Evolutionary conservation across 129 eudicot species (phyloP).

Genomic region (Pulicaria dysenterica): DNA sequence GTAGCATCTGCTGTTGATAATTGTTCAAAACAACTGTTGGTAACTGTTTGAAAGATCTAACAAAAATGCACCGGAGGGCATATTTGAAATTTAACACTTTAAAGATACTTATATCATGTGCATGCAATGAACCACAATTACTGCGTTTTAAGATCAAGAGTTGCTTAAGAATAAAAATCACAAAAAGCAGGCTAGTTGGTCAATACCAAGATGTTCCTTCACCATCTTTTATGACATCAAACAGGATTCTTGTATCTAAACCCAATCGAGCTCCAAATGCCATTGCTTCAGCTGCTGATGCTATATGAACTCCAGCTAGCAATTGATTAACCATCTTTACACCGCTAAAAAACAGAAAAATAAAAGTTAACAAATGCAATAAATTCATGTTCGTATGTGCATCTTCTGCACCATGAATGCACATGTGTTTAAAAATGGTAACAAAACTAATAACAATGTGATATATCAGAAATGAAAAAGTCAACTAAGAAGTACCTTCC

Average conservation of each 20-base stretch:
- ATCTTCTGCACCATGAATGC: not conserved
- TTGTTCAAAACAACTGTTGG: no score
- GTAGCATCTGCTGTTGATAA: no score
- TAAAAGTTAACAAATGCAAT: constrained; percentile 12
- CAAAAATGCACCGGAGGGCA: no score
- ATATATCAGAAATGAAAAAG: constrained; percentile 15
- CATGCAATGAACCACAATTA: not conserved
- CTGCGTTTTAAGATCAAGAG: constrained; percentile 1
- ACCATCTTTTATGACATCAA: constrained; percentile 67
- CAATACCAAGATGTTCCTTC: constrained; percentile 92
- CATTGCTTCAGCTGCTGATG: constrained; percentile 98
- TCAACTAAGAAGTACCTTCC: constrained; percentile 70
- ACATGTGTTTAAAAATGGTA: not conserved
- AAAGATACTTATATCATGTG: no score
- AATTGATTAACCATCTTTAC: constrained; percentile 98
- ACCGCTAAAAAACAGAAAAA: constrained; percentile 53
- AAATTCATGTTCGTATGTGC: not conserved
- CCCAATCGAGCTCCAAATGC: constrained; percentile 98
- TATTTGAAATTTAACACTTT: no score
- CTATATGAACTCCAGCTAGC: constrained; percentile 99
- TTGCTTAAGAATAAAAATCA: not conserved
- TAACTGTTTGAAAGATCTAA: no score
- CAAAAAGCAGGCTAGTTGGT: constrained; percentile 16
- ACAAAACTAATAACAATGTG: constrained; percentile 19
- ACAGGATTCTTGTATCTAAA: constrained; percentile 72